Base-by-base conservation (phyloP, 2,329 filamentous ascomycete species). In the Talaromyces pinophilus region DNA sequence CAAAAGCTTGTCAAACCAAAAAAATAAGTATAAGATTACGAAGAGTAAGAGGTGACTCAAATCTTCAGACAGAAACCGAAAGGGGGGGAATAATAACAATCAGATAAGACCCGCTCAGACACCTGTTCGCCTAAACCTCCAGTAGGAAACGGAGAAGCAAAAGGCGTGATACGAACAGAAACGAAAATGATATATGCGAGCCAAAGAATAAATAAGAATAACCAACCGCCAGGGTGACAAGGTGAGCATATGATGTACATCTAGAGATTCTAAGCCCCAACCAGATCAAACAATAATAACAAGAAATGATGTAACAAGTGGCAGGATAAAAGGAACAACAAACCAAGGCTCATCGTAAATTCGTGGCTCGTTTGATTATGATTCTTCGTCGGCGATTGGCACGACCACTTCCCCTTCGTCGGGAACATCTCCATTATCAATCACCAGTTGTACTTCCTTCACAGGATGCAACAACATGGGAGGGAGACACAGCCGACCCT, bases 391-490 rank as follows among this genome's bases (percentile, higher is more conserved):
- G 25, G 50, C 44, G 46, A 65, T 40, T 30, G 57, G 25, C 28
- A 44, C 13, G 10, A n/a, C 25, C 38, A 40, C 28, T 33, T 66
- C 60, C n/a, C 46, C 64, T 22, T 69, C 64, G 13, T 66, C 64
- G 15, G 15, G 42, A 17, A 67, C 54, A 8, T 63, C 73, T 22
- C 75, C 76, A 28, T 77, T 76, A 59, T 81, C 78, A 67, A 80
- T 78, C n/a, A 82, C 74, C 74, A 84, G 73, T 50, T 90, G 87
- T 5, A 93, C 85, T 63, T 87, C 85, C 82, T 97, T 97, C 63
- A 97, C 86, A 0, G 93, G 93, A 83, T 97, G 93, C 69, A 97
- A 79, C 68, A 97, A 80, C 89, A 97, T 94, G 0, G 91, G 92
- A 7, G 93, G 92, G 48, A 97, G 81, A 79, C 93, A 97, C 92